Base-by-base conservation (phyloP, 192 early-diverging fungal genomes). In the Coemansia sp. region DNA sequence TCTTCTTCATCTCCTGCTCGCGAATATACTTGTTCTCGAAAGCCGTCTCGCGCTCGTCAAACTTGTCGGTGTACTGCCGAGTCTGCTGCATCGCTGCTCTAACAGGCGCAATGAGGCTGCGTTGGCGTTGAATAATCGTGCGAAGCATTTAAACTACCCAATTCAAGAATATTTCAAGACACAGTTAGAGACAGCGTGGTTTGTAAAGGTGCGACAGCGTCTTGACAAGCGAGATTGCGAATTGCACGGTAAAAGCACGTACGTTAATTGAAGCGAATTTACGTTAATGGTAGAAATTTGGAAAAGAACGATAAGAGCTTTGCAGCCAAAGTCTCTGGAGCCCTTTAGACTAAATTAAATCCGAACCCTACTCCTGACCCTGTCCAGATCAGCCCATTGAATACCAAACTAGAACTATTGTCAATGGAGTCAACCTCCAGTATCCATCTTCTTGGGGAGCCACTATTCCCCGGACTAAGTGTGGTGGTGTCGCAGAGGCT, bases 21-120 rank as follows among this genome's bases (percentile, higher is more conserved):
- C 65, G 80, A 31, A 77, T 72, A 50, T 77, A 83, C 75, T 69
- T 70, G 80, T 77, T 83, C 69, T 83, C 80, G 11, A 68, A 64
- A 0, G 80, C 80, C 16, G 57, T 70, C 73, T 83, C 80, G 47
- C 79, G 79, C 65, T 82, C 70, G 67, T 66, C 36, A 57, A 82
- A 82, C 67, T 52, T 62, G 79, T 82, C 79, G 3, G 59, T 60
- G 12, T 53, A 28, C 47, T 82, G 73, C 14, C 39, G 36, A 42
- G 70, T 67, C 52, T 66, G 79, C n/a, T 42, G 12, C 21, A 70
- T 43, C 6, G 65, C 55, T 10, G 57, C 36, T 20, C 42, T 60
- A 9, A 59, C 55, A 8, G 73, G 70, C 21, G 55, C 33, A 16
- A 55, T 45, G 25, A 66, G 31, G 3, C 48, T 58, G 35, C 56